Conservation (phyloP, 371 early-diverging fungal species). For the Blastocladiella emersonii region DNA sequence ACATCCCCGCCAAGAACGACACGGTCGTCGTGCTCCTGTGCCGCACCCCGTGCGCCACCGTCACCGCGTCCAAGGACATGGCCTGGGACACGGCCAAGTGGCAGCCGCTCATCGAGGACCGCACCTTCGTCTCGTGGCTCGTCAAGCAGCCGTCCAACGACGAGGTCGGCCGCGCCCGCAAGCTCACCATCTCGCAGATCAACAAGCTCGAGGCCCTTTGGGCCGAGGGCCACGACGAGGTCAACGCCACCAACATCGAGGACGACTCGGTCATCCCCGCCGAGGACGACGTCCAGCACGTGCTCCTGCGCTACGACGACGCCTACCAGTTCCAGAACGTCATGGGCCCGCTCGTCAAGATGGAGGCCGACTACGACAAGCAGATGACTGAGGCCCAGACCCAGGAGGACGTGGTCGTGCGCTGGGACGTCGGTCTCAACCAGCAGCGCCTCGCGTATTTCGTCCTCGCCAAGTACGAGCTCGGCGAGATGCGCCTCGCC, state of each 20-base stretch:
- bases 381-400: slow-evolving; percentile 91
- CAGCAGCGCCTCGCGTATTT: slow-evolving; percentile 88
- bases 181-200: slow-evolving; percentile 72
- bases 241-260: slow-evolving; percentile 68
- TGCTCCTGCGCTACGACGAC: slow-evolving; percentile 79
- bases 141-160: slow-evolving; percentile 80
- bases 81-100: slow-evolving; percentile 94
- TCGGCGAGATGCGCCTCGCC: slow-evolving; percentile 85
- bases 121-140: slow-evolving; percentile 85
- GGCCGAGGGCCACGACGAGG: slow-evolving; percentile 55
- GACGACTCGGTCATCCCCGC: slow-evolving; percentile 42
- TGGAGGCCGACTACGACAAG: slow-evolving; percentile 94
- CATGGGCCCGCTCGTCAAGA: slow-evolving; percentile 85
- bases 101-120: slow-evolving; percentile 90
- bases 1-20: slow-evolving; percentile 94
- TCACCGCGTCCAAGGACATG: slow-evolving; percentile 71
- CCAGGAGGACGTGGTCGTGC: slow-evolving; percentile 85
- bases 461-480: slow-evolving; percentile 74
- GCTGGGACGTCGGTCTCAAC: slow-evolving; percentile 94
- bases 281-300: slow-evolving; percentile 30
- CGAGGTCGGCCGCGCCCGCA: slow-evolving; percentile 72
- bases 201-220: slow-evolving; percentile 81
- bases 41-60: slow-evolving; percentile 85
- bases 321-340: slow-evolving; percentile 94
- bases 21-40: slow-evolving; percentile 94